Percentiles rank a stretch among this genome's conserved stretches.
These are phyloP conservation scores for Aureobasidium zeae DNA, from an alignment of 2,329 filamentous ascomycete genomes.

Conservation along the genomic window DNA sequence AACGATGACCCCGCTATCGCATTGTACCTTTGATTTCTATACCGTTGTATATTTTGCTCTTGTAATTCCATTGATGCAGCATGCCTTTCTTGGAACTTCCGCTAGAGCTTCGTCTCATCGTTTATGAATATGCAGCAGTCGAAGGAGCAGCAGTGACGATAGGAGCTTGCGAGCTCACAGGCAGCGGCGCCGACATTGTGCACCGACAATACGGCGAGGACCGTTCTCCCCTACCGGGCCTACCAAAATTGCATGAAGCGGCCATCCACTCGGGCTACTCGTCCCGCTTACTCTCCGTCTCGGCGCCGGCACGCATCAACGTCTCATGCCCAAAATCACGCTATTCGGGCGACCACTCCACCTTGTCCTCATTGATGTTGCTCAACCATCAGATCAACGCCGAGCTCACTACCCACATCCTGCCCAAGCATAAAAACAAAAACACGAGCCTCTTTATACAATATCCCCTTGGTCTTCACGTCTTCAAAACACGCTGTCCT, in stretches of 20 bases:
- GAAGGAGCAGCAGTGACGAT: slow-evolving; percentile 32
- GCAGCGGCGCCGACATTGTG: slow-evolving; percentile 26
- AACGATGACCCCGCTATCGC: not conserved
- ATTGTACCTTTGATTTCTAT: not conserved
- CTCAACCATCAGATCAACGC: slow-evolving; percentile 28
- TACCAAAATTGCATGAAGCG: slow-evolving; percentile 31
- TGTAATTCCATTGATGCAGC: not conserved
- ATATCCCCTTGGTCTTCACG: slow-evolving; percentile 34
- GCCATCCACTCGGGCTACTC: slow-evolving; percentile 29
- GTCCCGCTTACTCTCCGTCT: slow-evolving; percentile 26
- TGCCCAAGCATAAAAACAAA: slow-evolving; percentile 18
- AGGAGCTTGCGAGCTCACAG: slow-evolving; percentile 29
- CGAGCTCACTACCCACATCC: slow-evolving; percentile 30
- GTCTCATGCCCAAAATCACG: slow-evolving; percentile 13
- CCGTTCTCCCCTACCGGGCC: slow-evolving; percentile 27
- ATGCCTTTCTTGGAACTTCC: slow-evolving; percentile 27
- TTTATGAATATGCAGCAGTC: slow-evolving; percentile 34
- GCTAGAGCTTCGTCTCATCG: slow-evolving; percentile 34
- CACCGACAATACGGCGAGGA: slow-evolving; percentile 23
- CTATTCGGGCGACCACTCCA: not conserved
- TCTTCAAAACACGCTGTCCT: slow-evolving; percentile 32
- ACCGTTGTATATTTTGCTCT: not conserved
- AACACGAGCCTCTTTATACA: slow-evolving; percentile 34
- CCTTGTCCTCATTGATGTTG: slow-evolving; percentile 18
- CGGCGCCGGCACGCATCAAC: slow-evolving; percentile 23